Evolutionary conservation across 805 yeast genomes (phyloP).

Genomic region (Saturnispora serradocipensis): DNA sequence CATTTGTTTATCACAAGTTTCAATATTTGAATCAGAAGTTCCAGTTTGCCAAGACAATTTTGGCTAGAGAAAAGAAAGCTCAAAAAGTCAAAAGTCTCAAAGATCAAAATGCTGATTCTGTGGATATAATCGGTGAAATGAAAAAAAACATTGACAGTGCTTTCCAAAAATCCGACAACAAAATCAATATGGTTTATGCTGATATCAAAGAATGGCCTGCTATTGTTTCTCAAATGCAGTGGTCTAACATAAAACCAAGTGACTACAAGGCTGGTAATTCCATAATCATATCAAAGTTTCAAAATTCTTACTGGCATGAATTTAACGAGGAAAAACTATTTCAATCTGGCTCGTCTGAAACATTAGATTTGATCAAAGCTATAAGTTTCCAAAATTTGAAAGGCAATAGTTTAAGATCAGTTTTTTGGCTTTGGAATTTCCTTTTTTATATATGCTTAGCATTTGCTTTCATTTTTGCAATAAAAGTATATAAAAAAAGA

Average conservation of each 20-base stretch:
- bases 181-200: slow-evolving; percentile 36
- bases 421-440: neutral
- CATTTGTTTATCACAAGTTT: slow-evolving; percentile 40
- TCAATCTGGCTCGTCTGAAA: slow-evolving; percentile 6
- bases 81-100: slow-evolving; percentile 36
- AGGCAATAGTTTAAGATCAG: neutral
- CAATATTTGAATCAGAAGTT: slow-evolving; percentile 29
- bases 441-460: neutral
- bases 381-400: slow-evolving; percentile 8
- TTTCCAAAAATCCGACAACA: slow-evolving; percentile 24
- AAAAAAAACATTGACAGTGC: slow-evolving; percentile 42
- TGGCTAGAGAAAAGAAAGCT: slow-evolving; percentile 29
- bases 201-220: slow-evolving; percentile 33
- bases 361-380: slow-evolving; percentile 9
- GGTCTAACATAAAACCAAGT: slow-evolving; percentile 31
- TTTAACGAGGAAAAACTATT: slow-evolving; percentile 10
- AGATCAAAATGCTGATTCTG: slow-evolving; percentile 33
- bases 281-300: slow-evolving; percentile 38
- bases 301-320: slow-evolving; percentile 18
- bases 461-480: neutral
- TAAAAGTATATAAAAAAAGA: neutral
- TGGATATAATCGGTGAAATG: slow-evolving; percentile 38
- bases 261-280: slow-evolving; percentile 44
- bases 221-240: slow-evolving; percentile 19
- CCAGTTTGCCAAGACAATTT: slow-evolving; percentile 29